A percentile compares a stretch with the other conserved stretches of the same genome.
phyloP scores from a whole-genome alignment of 495 filamentous ascomycete genomes.

The Penicillium tannophilum region DNA sequence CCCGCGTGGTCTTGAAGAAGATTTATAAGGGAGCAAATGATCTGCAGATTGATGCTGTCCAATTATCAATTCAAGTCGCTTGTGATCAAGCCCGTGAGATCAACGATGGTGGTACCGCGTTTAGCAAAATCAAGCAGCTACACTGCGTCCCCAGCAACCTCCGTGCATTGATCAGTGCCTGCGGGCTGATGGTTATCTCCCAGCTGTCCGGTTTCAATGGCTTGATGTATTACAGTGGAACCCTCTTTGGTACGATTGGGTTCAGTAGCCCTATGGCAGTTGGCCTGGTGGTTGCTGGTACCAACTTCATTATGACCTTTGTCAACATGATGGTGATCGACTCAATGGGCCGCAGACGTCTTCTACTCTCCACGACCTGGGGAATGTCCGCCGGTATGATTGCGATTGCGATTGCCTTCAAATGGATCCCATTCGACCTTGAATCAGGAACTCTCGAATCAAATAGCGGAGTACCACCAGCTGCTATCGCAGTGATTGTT shows the following conservation, averaged over 20 bases:
- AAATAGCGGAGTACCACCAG: slow-evolving; percentile 25
- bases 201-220: slow-evolving; percentile 54
- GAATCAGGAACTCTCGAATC: slow-evolving; percentile 26
- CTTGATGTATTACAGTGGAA: slow-evolving; percentile 56
- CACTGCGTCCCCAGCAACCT: slow-evolving; percentile 50
- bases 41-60: slow-evolving; percentile 42
- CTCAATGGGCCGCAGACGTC: slow-evolving; percentile 47
- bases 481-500: slow-evolving; percentile 48
- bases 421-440: slow-evolving; percentile 50
- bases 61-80: slow-evolving; percentile 34
- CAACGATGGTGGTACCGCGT: slow-evolving; percentile 32
- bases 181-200: slow-evolving; percentile 51
- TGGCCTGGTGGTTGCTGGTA: slow-evolving; percentile 51
- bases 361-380: slow-evolving; percentile 53
- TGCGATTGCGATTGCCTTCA: slow-evolving; percentile 50
- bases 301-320: slow-evolving; percentile 56
- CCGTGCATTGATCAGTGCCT: slow-evolving; percentile 52
- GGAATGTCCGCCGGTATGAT: slow-evolving; percentile 46
- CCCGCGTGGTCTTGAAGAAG: slow-evolving; percentile 33
- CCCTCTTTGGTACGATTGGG: slow-evolving; percentile 54
- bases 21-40: slow-evolving; percentile 43
- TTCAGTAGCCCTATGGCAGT: slow-evolving; percentile 55
- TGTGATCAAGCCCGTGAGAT: slow-evolving; percentile 41
- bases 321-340: slow-evolving; percentile 55
- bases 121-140: slow-evolving; percentile 47